Percentiles rank a stretch among this genome's conserved stretches.
phyloP scores from a whole-genome alignment of 1,139 yeast species.

The Trichomonascaceae sp. region DNA sequence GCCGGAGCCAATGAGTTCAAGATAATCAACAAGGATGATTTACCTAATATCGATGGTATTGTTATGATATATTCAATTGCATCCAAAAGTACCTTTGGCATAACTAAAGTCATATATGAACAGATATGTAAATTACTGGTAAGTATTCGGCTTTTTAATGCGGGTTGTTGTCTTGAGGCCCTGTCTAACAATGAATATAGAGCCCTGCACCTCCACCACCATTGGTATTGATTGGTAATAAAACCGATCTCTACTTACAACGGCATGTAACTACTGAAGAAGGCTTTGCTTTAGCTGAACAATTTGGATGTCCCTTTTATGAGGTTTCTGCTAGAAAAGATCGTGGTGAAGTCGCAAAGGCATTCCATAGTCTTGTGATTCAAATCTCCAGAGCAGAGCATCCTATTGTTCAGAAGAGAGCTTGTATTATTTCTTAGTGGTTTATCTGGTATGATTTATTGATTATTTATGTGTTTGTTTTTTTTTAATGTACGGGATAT shows the following conservation, averaged over 20 bases:
- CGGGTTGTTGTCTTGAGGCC: too few relatives aligned
- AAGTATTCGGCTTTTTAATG: conserved; percentile 3
- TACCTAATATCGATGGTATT: conserved; percentile 81
- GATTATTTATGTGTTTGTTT: too few relatives aligned
- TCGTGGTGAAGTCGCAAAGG: conserved; percentile 49
- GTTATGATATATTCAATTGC: conserved; percentile 77
- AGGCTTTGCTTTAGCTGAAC: conserved; percentile 57
- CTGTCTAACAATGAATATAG: too few relatives aligned
- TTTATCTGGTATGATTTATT: too few relatives aligned
- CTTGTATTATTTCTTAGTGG: conserved; percentile 6
- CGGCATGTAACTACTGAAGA: conserved; percentile 58
- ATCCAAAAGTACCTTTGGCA: conserved; percentile 70
- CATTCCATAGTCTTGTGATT: conserved; percentile 60
- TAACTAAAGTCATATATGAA: conserved; percentile 70
- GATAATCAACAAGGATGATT: conserved; percentile 70
- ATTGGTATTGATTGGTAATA: conserved; percentile 72
- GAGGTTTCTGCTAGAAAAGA: conserved; percentile 78
- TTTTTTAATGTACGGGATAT: too few relatives aligned
- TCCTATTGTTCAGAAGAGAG: conserved; percentile 11
- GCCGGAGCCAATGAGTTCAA: conserved; percentile 87
- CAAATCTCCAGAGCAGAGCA: conserved; percentile 50
- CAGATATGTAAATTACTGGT: conserved; percentile 64
- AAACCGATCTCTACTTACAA: conserved; percentile 46
- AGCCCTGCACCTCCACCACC: conserved; percentile 48
- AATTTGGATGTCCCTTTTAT: conserved; percentile 57